phyloP scores from a whole-genome alignment of 2,329 filamentous ascomycete species.

The Trichophyton mentagrophytes region DNA sequence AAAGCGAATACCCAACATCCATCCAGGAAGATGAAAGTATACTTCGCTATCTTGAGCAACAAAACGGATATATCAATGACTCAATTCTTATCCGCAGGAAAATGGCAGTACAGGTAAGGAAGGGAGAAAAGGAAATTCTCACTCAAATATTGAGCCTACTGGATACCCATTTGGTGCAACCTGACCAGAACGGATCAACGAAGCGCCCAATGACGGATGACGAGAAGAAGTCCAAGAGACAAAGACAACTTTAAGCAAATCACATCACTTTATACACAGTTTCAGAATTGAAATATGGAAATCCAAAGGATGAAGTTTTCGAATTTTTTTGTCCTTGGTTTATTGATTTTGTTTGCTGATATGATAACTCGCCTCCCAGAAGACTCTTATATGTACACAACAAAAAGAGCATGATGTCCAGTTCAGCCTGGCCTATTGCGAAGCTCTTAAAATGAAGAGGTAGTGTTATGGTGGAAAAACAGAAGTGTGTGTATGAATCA shows the following conservation, averaged over 20 bases:
- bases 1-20: slow-evolving; percentile 41
- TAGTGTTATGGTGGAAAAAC: background rate
- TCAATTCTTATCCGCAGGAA: slow-evolving; percentile 26
- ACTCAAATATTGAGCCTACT: slow-evolving; percentile 36
- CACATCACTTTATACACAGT: background rate
- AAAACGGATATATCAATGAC: slow-evolving; percentile 9
- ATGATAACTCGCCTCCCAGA: background rate
- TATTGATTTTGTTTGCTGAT: slow-evolving; percentile 2
- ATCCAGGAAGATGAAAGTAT: slow-evolving; percentile 39
- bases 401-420: background rate
- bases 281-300: background rate
- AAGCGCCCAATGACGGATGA: slow-evolving; percentile 23
- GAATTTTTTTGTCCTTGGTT: slow-evolving; percentile 8
- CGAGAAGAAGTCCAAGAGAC: slow-evolving; percentile 17
- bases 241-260: background rate
- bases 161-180: slow-evolving; percentile 17
- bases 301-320: slow-evolving; percentile 5
- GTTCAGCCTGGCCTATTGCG: background rate
- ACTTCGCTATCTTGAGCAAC: slow-evolving; percentile 23
- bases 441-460: background rate
- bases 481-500: background rate
- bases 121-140: slow-evolving; percentile 60
- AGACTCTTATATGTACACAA: slow-evolving; percentile 5
- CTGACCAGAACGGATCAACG: slow-evolving; percentile 11
- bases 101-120: slow-evolving; percentile 55